Evolutionary conservation across 768 basidiomycete species (phyloP).

Genomic region (Mycena floridula): DNA sequence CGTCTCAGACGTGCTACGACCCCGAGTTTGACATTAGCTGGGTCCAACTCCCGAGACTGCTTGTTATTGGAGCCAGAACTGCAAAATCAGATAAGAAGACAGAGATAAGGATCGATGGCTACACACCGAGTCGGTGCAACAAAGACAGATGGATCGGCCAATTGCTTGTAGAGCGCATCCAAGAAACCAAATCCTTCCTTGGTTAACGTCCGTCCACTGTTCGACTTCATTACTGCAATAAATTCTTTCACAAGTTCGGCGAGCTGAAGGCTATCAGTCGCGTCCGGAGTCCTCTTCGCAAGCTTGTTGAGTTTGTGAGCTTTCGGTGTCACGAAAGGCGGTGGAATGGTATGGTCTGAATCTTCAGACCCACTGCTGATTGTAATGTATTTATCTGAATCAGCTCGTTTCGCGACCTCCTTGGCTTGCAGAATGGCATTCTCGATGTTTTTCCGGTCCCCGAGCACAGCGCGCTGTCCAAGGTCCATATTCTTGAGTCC

Average conservation of each 20-base stretch:
- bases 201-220: slow-evolving; percentile 59
- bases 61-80: slow-evolving; percentile 18
- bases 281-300: slow-evolving; percentile 32
- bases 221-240: slow-evolving; percentile 53
- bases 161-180: slow-evolving; percentile 63
- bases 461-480: slow-evolving; percentile 42
- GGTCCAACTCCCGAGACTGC: slow-evolving; percentile 33
- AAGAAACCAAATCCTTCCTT: slow-evolving; percentile 69
- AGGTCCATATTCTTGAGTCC: slow-evolving; percentile 57
- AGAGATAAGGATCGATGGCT: slow-evolving; percentile 12
- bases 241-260: slow-evolving; percentile 54
- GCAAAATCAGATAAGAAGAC: not conserved
- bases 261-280: slow-evolving; percentile 51
- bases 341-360: slow-evolving; percentile 13
- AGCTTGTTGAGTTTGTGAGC: slow-evolving; percentile 47
- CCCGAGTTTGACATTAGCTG: slow-evolving; percentile 49
- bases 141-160: slow-evolving; percentile 62
- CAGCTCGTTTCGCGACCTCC: slow-evolving; percentile 19
- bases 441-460: slow-evolving; percentile 42
- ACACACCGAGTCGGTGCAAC: slow-evolving; percentile 48
- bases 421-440: slow-evolving; percentile 30
- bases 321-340: slow-evolving; percentile 37
- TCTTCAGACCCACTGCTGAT: slow-evolving; percentile 33
- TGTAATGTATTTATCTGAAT: slow-evolving; percentile 30
- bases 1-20: slow-evolving; percentile 51